These are phyloP conservation scores for Fusarium tupiense DNA, from an alignment of 2,329 filamentous ascomycete species.

Conservation along the genomic window DNA sequence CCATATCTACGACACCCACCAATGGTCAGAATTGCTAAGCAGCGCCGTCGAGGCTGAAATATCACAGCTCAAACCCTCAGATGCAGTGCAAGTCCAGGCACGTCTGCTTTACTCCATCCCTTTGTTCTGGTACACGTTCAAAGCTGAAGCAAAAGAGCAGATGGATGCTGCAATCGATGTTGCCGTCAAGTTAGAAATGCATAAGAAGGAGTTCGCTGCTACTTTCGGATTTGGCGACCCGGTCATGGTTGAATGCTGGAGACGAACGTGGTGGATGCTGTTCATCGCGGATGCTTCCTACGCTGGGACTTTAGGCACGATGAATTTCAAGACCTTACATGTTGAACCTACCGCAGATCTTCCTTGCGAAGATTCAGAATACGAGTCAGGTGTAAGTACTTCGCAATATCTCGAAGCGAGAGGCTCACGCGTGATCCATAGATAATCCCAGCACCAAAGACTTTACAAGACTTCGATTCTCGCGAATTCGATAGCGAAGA, in stretches of 20 bases:
- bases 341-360: conserved; percentile 65
- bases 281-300: conserved; percentile 68
- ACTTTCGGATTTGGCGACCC: conserved; percentile 58
- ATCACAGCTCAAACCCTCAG: not conserved
- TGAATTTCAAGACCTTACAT: conserved; percentile 44
- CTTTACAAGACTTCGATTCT: conserved; percentile 20
- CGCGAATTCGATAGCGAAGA: conserved; percentile 23
- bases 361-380: conserved; percentile 72
- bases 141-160: conserved; percentile 37
- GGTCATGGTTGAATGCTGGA: conserved; percentile 65
- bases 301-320: conserved; percentile 43
- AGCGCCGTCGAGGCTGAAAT: conserved; percentile 7
- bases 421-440: not conserved
- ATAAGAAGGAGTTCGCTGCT: conserved; percentile 63
- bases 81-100: conserved; percentile 49
- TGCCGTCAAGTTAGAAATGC: conserved; percentile 69
- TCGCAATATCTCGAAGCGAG: accelerated
- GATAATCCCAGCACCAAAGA: conserved; percentile 15
- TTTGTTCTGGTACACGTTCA: conserved; percentile 48
- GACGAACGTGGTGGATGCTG: conserved; percentile 78
- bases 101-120: conserved; percentile 51
- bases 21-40: conserved; percentile 28
- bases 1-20: conserved; percentile 42
- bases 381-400: conserved; percentile 51
- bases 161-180: conserved; percentile 63